Evolutionary conservation across 805 yeast genomes (phyloP), one percentile per base, ranked within the genome.

Genomic region (Wickerhamomyces tratensis): DNA sequence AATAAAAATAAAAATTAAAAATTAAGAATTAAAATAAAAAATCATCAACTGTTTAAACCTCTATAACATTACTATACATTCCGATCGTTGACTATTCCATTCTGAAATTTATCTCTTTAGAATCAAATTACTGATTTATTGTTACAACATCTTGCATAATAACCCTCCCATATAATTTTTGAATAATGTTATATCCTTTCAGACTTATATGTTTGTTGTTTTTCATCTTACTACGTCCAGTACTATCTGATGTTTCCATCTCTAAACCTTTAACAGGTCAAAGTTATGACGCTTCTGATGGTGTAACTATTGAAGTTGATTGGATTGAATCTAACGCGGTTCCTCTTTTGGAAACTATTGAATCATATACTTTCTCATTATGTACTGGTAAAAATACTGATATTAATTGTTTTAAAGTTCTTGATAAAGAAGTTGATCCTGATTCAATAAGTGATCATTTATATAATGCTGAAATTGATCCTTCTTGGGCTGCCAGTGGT

Each of bases 371-470:
- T 1, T 64, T 89, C 43, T 59, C 64, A 10, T 64, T 91, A 41
- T 80, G 91, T 60, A 77, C 89, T 1, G 96, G 96, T 35, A 57
- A 79, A n/a, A 74, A 77, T 52, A 30, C 52, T 26, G 63, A 67
- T 25, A 74, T 82, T 51, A 51, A 64, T 26, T 67, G 76, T 46
- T 50, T 72, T 29, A 48, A 50, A 14, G 50, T 63, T 2, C 33
- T 72, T 5, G 63, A 49, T 5, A 44, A 54, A 1, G 41, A 51
- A 2, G 51, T 67, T 1, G 25, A 66, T 2, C 49, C 66, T 2
- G 31, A 50, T 11, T 53, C 58, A 8, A 40, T 75, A 1, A 44
- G 58, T n/a, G 63, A 53, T 27, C 51, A 55, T 41, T 43, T 57
- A 7, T 59, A 72, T 50, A 58, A 68, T 2, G 75, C 80, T 5